These are phyloP conservation scores for Penicillium soppii DNA, from an alignment of 495 filamentous ascomycete species.

Conservation along the genomic window DNA sequence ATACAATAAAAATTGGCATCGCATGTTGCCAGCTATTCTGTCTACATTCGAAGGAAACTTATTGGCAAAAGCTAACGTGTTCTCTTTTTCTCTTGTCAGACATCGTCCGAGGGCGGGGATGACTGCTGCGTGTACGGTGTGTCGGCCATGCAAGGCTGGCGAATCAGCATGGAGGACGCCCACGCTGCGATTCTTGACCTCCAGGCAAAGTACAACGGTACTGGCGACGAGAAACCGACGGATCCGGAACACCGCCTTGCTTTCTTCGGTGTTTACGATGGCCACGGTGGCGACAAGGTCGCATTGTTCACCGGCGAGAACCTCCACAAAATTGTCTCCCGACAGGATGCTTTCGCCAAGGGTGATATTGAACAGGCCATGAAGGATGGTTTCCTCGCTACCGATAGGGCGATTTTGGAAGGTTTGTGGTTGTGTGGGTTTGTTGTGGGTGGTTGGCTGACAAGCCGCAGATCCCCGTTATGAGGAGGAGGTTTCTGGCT, in stretches of 20 bases:
- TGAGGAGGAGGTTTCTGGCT: conserved; percentile 96
- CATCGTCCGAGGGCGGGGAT: conserved; percentile 87
- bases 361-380: conserved; percentile 93
- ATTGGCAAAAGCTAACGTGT: conserved; percentile 9
- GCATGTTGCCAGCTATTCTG: conserved; percentile 1
- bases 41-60: background rate
- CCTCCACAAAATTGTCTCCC: conserved; percentile 89
- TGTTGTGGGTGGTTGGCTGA: background rate
- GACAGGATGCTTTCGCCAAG: conserved; percentile 87
- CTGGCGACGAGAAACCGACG: conserved; percentile 59
- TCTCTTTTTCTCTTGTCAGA: conserved; percentile 46
- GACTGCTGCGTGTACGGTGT: conserved; percentile 89
- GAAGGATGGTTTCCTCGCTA: conserved; percentile 96
- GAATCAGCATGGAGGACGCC: conserved; percentile 98
- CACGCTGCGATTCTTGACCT: conserved; percentile 89
- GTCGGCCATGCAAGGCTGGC: conserved; percentile 99
- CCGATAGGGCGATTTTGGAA: conserved; percentile 91
- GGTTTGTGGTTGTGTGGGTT: conserved; percentile 54
- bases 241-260: conserved; percentile 69
- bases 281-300: conserved; percentile 95
- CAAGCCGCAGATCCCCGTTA: conserved; percentile 79
- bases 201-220: conserved; percentile 58
- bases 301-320: conserved; percentile 90
- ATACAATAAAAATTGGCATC: background rate
- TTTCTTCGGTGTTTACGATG: conserved; percentile 98